These are phyloP conservation scores for Sisymbrium altissimum DNA, from an alignment of 345 rosid genomes.

Conservation along the genomic window DNA sequence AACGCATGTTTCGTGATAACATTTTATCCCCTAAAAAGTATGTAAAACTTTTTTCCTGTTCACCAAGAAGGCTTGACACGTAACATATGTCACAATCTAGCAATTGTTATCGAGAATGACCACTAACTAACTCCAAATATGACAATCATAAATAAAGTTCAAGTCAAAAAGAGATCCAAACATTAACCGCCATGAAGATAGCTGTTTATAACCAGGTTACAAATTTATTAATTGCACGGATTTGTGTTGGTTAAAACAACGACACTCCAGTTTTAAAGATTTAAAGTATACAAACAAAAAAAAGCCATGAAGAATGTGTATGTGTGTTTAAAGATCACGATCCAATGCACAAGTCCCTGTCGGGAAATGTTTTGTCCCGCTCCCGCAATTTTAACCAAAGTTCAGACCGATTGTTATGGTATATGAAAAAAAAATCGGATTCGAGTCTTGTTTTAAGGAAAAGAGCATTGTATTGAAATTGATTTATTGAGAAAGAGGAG, in stretches of 20 bases:
- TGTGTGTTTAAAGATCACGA: background rate
- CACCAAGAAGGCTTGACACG: background rate
- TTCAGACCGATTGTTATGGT: background rate
- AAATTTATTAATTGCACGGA: conserved; percentile 4
- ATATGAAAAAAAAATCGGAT: background rate
- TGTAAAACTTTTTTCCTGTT: background rate
- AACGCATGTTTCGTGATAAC: background rate
- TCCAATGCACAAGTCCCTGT: conserved; percentile 4
- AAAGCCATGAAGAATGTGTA: background rate
- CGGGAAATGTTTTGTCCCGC: background rate
- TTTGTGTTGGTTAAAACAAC: conserved; percentile 18
- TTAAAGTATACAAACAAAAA: background rate
- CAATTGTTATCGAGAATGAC: conserved; percentile 6
- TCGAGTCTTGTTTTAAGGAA: background rate
- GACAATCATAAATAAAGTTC: conserved; percentile 20
- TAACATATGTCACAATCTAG: background rate
- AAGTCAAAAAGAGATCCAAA: background rate
- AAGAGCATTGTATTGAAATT: background rate
- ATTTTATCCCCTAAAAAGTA: too few species aligned
- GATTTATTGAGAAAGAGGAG: background rate
- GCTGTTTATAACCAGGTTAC: background rate
- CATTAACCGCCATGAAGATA: conserved; percentile 12
- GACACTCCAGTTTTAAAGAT: conserved; percentile 13
- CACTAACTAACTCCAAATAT: conserved; percentile 8
- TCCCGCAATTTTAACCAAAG: background rate